Conservation (phyloP, 1,284 basidiomycete species). For the Schizopora paradoxa region DNA sequence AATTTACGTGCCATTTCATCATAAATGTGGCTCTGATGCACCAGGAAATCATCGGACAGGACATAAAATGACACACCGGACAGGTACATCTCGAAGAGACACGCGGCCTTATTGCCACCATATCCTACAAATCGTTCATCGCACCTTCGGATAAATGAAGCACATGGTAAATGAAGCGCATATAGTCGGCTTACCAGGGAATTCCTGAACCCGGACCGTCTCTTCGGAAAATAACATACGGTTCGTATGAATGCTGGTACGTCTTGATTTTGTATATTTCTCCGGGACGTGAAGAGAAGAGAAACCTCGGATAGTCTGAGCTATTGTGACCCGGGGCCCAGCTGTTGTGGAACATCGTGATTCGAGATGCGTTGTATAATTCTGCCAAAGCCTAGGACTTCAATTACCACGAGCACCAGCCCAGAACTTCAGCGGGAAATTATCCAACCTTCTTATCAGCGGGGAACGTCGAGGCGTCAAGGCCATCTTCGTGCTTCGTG, state of each 20-base stretch:
- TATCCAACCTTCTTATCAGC: conserved; percentile 51
- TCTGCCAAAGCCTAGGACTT: conserved; percentile 44
- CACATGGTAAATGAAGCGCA: conserved; percentile 2
- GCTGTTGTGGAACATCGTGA: conserved; percentile 70
- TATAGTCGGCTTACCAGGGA: conserved; percentile 49
- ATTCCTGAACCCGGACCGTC: conserved; percentile 43
- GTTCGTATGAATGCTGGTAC: conserved; percentile 80
- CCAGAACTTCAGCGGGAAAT: conserved; percentile 6
- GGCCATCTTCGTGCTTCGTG: conserved; percentile 53
- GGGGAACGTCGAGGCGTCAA: conserved; percentile 55
- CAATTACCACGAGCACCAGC: not conserved
- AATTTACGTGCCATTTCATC: conserved; percentile 65
- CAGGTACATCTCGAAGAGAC: conserved; percentile 60
- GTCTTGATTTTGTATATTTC: conserved; percentile 67
- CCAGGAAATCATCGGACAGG: conserved; percentile 77
- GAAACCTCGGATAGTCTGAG: conserved; percentile 66
- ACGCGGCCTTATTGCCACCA: conserved; percentile 67
- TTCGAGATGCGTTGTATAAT: conserved; percentile 46
- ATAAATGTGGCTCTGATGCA: conserved; percentile 80
- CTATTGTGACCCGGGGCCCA: conserved; percentile 78
- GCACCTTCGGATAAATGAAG: conserved; percentile 43
- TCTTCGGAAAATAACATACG: conserved; percentile 76
- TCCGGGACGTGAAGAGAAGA: conserved; percentile 52
- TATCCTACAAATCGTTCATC: conserved; percentile 88
- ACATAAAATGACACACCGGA: conserved; percentile 74